Base-by-base conservation (phyloP, 2,329 filamentous ascomycete species). In the Claviceps africana region DNA sequence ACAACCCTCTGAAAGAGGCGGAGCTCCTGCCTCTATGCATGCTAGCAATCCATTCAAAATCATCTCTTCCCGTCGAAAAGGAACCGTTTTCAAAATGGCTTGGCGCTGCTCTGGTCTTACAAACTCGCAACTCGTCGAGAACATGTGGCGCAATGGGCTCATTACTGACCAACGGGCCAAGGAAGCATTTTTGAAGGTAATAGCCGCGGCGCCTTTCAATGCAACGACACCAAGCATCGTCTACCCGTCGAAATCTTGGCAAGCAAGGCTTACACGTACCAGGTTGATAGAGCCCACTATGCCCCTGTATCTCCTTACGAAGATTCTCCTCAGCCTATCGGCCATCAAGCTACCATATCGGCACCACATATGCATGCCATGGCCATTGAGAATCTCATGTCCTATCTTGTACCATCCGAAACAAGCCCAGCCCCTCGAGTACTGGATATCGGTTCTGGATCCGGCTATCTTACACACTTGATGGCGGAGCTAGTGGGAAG, bases 271-370 rank as follows among this genome's bases (percentile, higher is more conserved):
- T 30, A 49, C 37, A 7, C 2, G 40, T 4, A 30, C 35, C 47
- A 89, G 83, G 88, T 97, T 63, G 91, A 98, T 68, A 81, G 93
- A 56, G 89, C 79, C 0, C 79, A 97, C 68, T 97, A 91, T 69
- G 79, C 86, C 15, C 86, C 87, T 3, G 62, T 67, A 0, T 66
- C 66, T 10, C 81, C 93, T 2, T 97, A 97, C 64, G 65, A 73
- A 52, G 77, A 81, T 66, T 70, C 69, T 0, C 77, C 76, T 0
- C 77, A 81, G 57, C 59, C 69, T 54, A 79, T 81, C 66, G 77
- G 77, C 55, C 67, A 78, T 64, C 57, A 57, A 7, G 78, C 75
- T 44, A 81, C 78, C 61, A 81, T 81, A 56, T 76, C 72, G 1
- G 78, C 78, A 1, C 78, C 78, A 30, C 78, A 81, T 65, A 81